Evolutionary conservation across 331 rosid species (phyloP).

Genomic region (Spiraea crenata): DNA sequence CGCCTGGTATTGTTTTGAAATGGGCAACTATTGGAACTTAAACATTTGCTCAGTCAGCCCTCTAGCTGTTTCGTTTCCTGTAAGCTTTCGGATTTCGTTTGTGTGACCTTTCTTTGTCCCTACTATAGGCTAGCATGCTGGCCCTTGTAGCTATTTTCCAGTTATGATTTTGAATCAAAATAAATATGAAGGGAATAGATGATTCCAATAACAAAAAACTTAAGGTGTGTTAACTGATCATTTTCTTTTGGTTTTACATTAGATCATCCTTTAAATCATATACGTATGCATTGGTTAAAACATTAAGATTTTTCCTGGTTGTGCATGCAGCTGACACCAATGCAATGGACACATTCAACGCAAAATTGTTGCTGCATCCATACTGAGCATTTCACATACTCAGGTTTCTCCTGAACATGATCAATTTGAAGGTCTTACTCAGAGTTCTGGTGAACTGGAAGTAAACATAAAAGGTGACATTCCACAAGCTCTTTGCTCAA

Average conservation of each 20-base stretch:
- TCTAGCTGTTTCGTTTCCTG: not conserved
- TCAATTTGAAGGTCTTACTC: not conserved
- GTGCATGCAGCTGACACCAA: conserved; percentile 23
- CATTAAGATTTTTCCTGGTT: not conserved
- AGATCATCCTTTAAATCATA: not conserved
- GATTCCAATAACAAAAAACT: not conserved
- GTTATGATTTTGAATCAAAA: not conserved
- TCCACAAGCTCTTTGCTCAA: conserved; percentile 5
- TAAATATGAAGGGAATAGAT: not conserved
- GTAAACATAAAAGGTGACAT: conserved; percentile 2
- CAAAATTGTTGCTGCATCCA: not conserved
- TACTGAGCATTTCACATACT: conserved; percentile 12
- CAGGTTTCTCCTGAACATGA: conserved; percentile 9
- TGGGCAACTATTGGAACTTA: not conserved
- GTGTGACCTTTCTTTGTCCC: not conserved
- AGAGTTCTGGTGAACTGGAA: conserved; percentile 7
- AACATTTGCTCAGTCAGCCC: not conserved
- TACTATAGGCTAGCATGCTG: not conserved
- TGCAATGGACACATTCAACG: conserved; percentile 1
- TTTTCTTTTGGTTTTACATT: not conserved
- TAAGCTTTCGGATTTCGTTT: not conserved
- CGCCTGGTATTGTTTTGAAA: not conserved
- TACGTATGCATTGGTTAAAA: not conserved
- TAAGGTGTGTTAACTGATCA: not conserved
- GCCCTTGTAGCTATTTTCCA: not conserved